A percentile compares a stretch with the other conserved stretches of the same genome.
phyloP scores from a whole-genome alignment of 257 asterid genomes.

The Paraleonurus japonicus region DNA sequence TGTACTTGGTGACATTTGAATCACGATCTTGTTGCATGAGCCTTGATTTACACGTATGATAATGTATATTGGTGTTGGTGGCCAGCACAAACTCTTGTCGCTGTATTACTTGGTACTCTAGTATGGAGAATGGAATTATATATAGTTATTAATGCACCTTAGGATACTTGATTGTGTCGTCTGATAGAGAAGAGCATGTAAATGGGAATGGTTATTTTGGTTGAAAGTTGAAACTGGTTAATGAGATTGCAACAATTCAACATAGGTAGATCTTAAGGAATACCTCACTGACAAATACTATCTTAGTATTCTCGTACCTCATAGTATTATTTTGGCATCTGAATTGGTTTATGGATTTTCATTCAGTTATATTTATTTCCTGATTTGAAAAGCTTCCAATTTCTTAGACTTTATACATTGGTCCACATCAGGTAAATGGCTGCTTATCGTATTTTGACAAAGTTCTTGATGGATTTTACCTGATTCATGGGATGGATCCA shows the following conservation, averaged over 20 bases:
- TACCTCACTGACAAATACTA: not conserved
- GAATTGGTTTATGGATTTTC: conserved; percentile 2
- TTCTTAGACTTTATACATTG: not conserved
- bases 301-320: not conserved
- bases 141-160: not conserved
- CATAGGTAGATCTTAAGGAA: conserved; percentile 5
- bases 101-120: not conserved
- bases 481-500: conserved; percentile 91
- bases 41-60: not conserved
- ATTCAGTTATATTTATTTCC: not conserved
- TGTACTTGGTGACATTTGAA: conserved; percentile 16
- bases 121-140: not conserved
- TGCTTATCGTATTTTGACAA: conserved; percentile 80
- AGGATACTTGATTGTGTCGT: not conserved
- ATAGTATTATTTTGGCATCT: not conserved
- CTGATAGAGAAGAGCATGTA: not conserved
- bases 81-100: conserved; percentile 1
- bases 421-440: conserved; percentile 75
- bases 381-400: conserved; percentile 3
- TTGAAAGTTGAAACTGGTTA: conserved; percentile 24
- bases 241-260: not conserved
- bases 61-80: not conserved
- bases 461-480: conserved; percentile 80
- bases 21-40: conserved; percentile 12
- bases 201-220: not conserved